These are phyloP conservation scores for Hypholoma fasciculare DNA, from an alignment of 768 basidiomycete genomes.

Conservation along the genomic window DNA sequence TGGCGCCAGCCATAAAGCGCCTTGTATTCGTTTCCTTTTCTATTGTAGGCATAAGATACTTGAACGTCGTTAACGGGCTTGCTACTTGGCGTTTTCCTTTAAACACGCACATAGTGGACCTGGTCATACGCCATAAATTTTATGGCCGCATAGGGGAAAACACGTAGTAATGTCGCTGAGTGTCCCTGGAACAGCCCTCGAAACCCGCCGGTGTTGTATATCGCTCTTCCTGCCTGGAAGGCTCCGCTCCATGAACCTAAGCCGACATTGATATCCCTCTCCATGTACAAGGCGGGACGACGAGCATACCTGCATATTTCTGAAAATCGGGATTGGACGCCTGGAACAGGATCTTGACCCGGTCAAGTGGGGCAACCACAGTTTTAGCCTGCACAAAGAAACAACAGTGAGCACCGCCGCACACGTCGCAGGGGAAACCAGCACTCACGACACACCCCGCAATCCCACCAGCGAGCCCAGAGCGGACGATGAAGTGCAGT, in stretches of 20 bases:
- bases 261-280: neutral
- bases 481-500: conserved; percentile 67
- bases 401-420: conserved; percentile 10
- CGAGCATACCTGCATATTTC: conserved; percentile 80
- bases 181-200: conserved; percentile 94
- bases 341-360: conserved; percentile 99
- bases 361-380: conserved; percentile 91
- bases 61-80: conserved; percentile 8
- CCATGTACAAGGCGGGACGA: neutral
- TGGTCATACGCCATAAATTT: conserved; percentile 98
- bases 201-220: conserved; percentile 66
- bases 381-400: conserved; percentile 82
- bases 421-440: conserved; percentile 6
- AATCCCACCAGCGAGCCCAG: conserved; percentile 89
- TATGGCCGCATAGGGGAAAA: conserved; percentile 96
- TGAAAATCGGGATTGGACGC: conserved; percentile 94
- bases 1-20: conserved; percentile 84
- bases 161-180: conserved; percentile 89
- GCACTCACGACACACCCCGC: conserved; percentile 88
- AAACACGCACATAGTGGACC: conserved; percentile 62
- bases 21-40: conserved; percentile 74
- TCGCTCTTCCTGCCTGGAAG: conserved; percentile 70
- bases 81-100: neutral
- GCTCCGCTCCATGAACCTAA: conserved; percentile 88
- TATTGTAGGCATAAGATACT: conserved; percentile 87